phyloP scores from a whole-genome alignment of 768 basidiomycete species.

The Pleurotus pulmonarius region DNA sequence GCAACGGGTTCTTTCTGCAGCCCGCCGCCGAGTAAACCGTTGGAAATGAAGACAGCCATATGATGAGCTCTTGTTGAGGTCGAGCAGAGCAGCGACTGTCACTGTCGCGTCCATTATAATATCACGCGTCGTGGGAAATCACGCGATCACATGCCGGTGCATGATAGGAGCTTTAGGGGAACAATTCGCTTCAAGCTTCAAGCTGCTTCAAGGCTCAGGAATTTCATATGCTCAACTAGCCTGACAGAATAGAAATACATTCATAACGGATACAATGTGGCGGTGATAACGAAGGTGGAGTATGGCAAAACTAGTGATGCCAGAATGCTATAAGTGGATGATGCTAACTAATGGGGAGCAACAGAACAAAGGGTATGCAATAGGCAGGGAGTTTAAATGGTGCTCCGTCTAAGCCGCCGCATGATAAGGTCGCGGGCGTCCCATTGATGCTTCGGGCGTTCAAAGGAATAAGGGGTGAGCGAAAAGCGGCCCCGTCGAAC shows the following conservation, averaged over 20 bases:
- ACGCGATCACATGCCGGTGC: no score
- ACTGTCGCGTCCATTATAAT: no score
- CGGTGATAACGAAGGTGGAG: background rate
- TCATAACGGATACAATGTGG: background rate
- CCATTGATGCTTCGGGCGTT: conserved; percentile 41
- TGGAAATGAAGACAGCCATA: conserved; percentile 21
- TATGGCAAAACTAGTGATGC: no score
- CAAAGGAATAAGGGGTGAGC: conserved; percentile 44
- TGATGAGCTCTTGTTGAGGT: background rate
- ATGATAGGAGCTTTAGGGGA: no score
- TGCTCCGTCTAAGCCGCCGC: conserved; percentile 19
- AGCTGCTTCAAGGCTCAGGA: no score
- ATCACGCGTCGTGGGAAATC: no score
- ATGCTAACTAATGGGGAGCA: background rate
- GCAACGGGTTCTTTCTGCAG: background rate
- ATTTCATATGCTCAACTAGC: no score
- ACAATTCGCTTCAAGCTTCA: no score
- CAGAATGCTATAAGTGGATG: no score
- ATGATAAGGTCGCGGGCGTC: conserved; percentile 34
- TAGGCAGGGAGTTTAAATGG: background rate
- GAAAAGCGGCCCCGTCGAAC: conserved; percentile 56
- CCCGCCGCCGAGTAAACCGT: conserved; percentile 20
- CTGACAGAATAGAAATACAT: background rate
- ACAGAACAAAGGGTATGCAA: background rate
- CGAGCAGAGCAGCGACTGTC: no score